Conservation (phyloP, 345 rosid genomes). For the Gossypium bickii region DNA sequence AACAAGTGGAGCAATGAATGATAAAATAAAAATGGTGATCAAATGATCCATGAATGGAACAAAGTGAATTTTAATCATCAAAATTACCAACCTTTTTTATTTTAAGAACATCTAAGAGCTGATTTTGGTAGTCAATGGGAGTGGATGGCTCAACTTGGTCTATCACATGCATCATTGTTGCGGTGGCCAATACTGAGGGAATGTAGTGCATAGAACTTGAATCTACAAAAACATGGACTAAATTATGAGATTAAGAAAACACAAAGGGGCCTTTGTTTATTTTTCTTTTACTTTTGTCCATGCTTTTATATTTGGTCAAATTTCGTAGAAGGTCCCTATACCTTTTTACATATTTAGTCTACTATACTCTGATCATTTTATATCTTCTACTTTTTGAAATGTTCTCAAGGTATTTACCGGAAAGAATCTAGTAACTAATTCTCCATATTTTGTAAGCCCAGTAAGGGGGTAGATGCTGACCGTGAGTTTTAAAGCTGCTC, state of each 20-base stretch:
- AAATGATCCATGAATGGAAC: neutral
- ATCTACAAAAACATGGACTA: slow-evolving; percentile 36
- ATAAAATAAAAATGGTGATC: neutral
- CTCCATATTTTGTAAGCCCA: no score
- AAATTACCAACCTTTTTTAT: slow-evolving; percentile 47
- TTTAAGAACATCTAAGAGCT: slow-evolving; percentile 53
- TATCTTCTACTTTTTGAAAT: no score
- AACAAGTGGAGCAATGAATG: neutral
- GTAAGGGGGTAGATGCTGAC: no score
- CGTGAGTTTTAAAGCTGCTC: no score
- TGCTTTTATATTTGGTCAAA: no score
- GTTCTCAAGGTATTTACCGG: no score
- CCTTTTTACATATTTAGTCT: no score
- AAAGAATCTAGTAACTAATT: no score
- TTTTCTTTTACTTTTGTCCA: neutral
- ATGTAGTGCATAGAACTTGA: slow-evolving; percentile 54
- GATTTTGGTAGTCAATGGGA: slow-evolving; percentile 43
- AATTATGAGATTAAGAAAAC: neutral
- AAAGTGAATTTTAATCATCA: neutral
- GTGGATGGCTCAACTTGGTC: slow-evolving; percentile 50
- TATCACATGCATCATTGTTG: slow-evolving; percentile 73
- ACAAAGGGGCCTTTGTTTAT: neutral
- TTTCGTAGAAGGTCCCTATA: no score
- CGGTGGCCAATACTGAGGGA: slow-evolving; percentile 80
- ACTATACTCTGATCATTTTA: no score